Conservation (phyloP, 805 yeast species). For the Candida tammaniensis region DNA sequence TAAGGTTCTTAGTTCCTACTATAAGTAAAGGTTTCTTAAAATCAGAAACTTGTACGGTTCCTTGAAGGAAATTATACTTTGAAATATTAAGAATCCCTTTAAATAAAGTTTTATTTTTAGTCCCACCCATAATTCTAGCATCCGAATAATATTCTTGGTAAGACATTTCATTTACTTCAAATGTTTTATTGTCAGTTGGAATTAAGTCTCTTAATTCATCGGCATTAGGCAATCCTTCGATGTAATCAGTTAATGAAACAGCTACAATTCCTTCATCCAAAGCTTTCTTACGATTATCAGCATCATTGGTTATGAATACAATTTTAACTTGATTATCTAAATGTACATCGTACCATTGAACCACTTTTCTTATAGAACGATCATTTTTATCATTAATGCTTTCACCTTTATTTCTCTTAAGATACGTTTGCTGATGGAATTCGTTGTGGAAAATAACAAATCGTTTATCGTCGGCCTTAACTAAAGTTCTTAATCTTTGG, state of each 20-base stretch:
- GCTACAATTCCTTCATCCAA: conserved; percentile 51
- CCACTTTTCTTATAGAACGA: conserved; percentile 77
- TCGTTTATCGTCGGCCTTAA: conserved; percentile 74
- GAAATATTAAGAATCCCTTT: conserved; percentile 83
- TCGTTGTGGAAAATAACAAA: conserved; percentile 93
- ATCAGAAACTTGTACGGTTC: conserved; percentile 66
- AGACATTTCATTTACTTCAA: conserved; percentile 44
- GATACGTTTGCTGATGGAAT: conserved; percentile 69
- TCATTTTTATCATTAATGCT: conserved; percentile 87
- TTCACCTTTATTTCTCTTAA: conserved; percentile 62
- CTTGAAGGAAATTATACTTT: conserved; percentile 86
- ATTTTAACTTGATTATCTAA: conserved; percentile 46
- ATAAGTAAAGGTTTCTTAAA: conserved; percentile 80
- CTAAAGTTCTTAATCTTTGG: conserved; percentile 73
- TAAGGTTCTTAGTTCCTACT: conserved; percentile 78
- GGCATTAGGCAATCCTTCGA: conserved; percentile 65
- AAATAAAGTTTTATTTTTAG: conserved; percentile 79
- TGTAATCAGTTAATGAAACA: conserved; percentile 62
- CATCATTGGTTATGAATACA: conserved; percentile 75
- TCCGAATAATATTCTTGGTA: conserved; percentile 78
- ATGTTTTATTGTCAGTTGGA: conserved; percentile 39
- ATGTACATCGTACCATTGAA: conserved; percentile 72
- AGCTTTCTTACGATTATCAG: conserved; percentile 60
- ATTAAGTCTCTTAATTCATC: conserved; percentile 75
- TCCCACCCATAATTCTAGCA: conserved; percentile 86